Evolutionary conservation across 768 basidiomycete species (phyloP).

Genomic region (Tulasnella sp.): DNA sequence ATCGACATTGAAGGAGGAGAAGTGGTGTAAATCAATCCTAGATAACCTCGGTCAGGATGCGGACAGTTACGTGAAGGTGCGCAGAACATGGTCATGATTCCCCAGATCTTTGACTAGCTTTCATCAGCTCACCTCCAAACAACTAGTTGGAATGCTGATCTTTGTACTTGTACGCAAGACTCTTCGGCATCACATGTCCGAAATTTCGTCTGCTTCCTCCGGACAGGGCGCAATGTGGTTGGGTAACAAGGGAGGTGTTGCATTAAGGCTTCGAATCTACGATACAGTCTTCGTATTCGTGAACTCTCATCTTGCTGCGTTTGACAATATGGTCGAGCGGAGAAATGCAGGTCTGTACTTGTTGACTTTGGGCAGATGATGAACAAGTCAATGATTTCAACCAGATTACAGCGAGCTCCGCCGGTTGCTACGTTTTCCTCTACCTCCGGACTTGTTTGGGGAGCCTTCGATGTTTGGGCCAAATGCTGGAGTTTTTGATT

Average conservation of each 20-base stretch:
- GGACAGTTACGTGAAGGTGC: constrained; percentile 52
- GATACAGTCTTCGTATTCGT: constrained; percentile 51
- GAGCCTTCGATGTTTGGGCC: neutral
- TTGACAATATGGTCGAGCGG: constrained; percentile 62
- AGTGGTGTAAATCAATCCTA: constrained; percentile 54
- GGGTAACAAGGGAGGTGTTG: constrained; percentile 56
- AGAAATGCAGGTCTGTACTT: no score
- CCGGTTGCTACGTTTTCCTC: constrained; percentile 38
- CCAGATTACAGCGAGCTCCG: constrained; percentile 67
- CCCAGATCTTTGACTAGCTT: neutral
- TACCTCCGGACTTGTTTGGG: constrained; percentile 7
- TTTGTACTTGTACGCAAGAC: constrained; percentile 49
- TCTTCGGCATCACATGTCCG: constrained; percentile 37
- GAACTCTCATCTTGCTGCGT: constrained; percentile 72
- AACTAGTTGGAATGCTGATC: constrained; percentile 75
- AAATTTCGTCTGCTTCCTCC: constrained; percentile 26
- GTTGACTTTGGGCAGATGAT: no score
- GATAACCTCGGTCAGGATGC: constrained; percentile 59
- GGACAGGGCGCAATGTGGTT: constrained; percentile 37
- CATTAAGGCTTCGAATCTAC: constrained; percentile 15
- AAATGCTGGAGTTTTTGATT: constrained; percentile 38
- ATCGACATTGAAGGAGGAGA: constrained; percentile 46
- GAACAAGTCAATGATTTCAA: no score
- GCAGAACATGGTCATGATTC: neutral
- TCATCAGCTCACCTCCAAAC: constrained; percentile 53